Evolutionary conservation across 768 basidiomycete genomes (phyloP).

Genomic region (Termitomyces sp.): DNA sequence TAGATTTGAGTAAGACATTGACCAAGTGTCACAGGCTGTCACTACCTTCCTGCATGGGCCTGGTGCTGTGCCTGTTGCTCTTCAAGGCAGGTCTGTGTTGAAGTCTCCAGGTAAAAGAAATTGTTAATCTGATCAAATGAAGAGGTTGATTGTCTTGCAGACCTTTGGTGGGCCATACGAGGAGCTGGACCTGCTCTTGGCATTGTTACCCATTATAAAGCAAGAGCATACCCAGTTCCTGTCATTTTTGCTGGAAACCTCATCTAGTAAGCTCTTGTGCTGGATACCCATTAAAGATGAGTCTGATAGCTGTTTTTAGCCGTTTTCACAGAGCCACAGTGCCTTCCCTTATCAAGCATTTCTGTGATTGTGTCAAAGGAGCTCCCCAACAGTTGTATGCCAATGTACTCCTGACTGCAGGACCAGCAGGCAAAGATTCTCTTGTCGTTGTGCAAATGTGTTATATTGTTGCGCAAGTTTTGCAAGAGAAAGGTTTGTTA

Average conservation of each 20-base stretch:
- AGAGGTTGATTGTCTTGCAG: slow-evolving; percentile 26
- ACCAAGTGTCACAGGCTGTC: no score
- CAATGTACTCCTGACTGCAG: slow-evolving; percentile 86
- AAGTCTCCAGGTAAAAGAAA: slow-evolving; percentile 48
- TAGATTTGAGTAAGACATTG: no score
- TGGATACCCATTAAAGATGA: background rate
- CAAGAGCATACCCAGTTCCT: slow-evolving; percentile 82
- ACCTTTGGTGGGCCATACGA: slow-evolving; percentile 84
- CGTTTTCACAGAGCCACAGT: slow-evolving; percentile 84
- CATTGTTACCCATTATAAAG: slow-evolving; percentile 82
- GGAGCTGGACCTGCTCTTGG: slow-evolving; percentile 83
- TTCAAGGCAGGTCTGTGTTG: no score
- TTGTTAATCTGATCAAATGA: background rate
- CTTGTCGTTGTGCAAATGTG: slow-evolving; percentile 91
- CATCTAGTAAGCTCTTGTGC: slow-evolving; percentile 61
- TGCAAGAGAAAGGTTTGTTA: slow-evolving; percentile 74
- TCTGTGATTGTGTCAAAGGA: slow-evolving; percentile 88
- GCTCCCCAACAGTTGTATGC: slow-evolving; percentile 86
- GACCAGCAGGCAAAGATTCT: slow-evolving; percentile 77
- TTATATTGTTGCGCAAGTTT: slow-evolving; percentile 81
- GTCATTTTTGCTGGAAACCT: slow-evolving; percentile 90
- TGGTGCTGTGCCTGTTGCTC: no score
- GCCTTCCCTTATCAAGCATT: slow-evolving; percentile 83
- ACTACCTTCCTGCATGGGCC: no score
- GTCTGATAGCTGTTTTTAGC: slow-evolving; percentile 30